Conservation (phyloP, 148 eudicot genomes). For the Camellia granthamiana region DNA sequence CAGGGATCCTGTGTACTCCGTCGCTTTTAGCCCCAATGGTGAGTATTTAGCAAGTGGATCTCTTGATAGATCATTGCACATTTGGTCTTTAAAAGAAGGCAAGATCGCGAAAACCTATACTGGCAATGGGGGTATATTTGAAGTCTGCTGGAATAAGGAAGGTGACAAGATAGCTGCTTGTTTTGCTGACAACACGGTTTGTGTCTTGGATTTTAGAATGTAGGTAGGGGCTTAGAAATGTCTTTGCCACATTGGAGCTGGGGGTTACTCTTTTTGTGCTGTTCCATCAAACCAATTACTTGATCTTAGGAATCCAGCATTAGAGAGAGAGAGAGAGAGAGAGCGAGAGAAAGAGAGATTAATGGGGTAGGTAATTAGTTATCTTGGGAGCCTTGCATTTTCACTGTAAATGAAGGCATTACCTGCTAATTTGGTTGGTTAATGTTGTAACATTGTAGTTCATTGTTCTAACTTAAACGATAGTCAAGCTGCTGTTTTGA, state of each 20-base stretch:
- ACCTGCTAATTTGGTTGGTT: too few species aligned
- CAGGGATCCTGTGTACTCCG: constrained; percentile 88
- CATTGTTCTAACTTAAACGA: too few species aligned
- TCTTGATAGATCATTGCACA: constrained; percentile 62
- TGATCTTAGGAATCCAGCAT: neutral
- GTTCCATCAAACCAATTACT: neutral
- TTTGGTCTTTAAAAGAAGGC: constrained; percentile 81
- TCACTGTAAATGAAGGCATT: too few species aligned
- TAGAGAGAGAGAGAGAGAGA: neutral
- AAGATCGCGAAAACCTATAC: constrained; percentile 68
- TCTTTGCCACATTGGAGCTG: neutral
- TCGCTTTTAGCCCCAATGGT: constrained; percentile 89
- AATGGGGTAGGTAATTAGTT: neutral
- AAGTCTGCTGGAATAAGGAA: constrained; percentile 93
- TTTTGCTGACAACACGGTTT: constrained; percentile 69
- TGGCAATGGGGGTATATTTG: constrained; percentile 82
- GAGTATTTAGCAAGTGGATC: constrained; percentile 89
- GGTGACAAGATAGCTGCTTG: constrained; percentile 88
- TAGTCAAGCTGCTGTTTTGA: too few species aligned
- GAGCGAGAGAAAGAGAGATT: too few species aligned
- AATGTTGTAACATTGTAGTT: too few species aligned
- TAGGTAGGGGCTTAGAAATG: constrained; percentile 13
- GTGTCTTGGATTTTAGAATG: constrained; percentile 65
- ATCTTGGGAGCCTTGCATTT: neutral
- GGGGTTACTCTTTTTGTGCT: neutral